Conservation (phyloP, 176 grass and related monocot genomes). For the Elymus sibiricus region DNA sequence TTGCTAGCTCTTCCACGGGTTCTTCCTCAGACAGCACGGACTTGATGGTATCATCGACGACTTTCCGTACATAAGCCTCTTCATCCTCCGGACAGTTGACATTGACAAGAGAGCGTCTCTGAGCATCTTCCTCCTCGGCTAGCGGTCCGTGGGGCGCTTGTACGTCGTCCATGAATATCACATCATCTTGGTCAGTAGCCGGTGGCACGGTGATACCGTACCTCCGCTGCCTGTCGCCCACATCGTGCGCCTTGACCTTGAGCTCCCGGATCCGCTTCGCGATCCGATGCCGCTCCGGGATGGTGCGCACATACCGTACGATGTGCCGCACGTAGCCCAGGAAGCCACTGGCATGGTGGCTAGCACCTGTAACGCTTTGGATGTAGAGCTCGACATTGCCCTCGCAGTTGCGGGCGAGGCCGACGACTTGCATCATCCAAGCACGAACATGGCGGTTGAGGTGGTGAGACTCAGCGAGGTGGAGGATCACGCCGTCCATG, state of each 20-base stretch:
- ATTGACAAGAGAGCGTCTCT: too few species aligned
- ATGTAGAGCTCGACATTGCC: background rate
- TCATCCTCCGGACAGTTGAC: too few species aligned
- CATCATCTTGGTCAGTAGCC: background rate
- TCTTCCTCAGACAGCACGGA: too few species aligned
- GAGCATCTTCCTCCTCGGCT: too few species aligned
- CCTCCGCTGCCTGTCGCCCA: background rate
- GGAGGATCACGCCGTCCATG: background rate
- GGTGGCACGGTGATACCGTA: background rate
- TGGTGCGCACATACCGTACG: background rate
- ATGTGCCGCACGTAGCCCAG: background rate
- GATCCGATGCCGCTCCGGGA: background rate
- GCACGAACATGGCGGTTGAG: background rate
- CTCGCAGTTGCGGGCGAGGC: background rate
- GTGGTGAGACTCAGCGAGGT: background rate
- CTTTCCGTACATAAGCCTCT: too few species aligned
- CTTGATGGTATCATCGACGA: too few species aligned
- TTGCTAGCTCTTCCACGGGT: too few species aligned
- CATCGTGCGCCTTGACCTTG: background rate
- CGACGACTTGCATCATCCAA: background rate
- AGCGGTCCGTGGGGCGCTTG: too few species aligned
- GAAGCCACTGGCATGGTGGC: background rate
- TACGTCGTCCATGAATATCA: background rate
- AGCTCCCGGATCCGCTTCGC: background rate
- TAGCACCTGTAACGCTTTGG: background rate